phyloP scores from a whole-genome alignment of 192 early-diverging fungal genomes.

The Piromyces finnis region DNA sequence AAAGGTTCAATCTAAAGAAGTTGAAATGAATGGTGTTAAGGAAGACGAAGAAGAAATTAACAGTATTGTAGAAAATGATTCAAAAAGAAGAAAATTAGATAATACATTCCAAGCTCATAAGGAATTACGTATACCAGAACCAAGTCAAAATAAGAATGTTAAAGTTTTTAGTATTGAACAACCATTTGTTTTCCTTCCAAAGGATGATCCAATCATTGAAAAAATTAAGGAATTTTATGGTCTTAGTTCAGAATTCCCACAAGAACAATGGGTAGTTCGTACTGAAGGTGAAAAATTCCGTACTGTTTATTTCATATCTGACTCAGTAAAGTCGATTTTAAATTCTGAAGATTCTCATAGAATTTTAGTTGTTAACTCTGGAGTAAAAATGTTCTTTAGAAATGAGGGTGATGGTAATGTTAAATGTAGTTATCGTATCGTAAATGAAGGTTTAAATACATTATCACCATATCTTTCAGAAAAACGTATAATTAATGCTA shows the following conservation, averaged over 20 bases:
- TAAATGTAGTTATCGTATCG: slow-evolving; percentile 16
- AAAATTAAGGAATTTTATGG: slow-evolving; percentile 51
- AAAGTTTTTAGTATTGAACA: slow-evolving; percentile 29
- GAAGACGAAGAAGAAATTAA: slow-evolving; percentile 4
- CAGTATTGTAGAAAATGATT: background rate
- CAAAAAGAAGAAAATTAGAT: slow-evolving; percentile 2
- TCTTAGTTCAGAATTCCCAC: slow-evolving; percentile 51
- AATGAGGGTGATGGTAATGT: slow-evolving; percentile 6
- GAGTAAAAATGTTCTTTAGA: slow-evolving; percentile 71
- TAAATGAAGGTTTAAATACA: slow-evolving; percentile 18
- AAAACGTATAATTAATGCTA: slow-evolving; percentile 16
- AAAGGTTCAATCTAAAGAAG: background rate
- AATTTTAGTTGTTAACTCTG: slow-evolving; percentile 71
- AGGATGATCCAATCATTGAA: slow-evolving; percentile 35
- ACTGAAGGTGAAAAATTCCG: slow-evolving; percentile 48
- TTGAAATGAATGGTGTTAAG: background rate
- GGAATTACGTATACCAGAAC: slow-evolving; percentile 5
- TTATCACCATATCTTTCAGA: slow-evolving; percentile 12
- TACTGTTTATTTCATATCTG: slow-evolving; percentile 70
- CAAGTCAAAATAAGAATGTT: slow-evolving; percentile 4
- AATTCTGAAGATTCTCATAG: slow-evolving; percentile 22
- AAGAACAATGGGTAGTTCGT: slow-evolving; percentile 72
- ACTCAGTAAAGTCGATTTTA: slow-evolving; percentile 59
- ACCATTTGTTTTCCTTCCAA: slow-evolving; percentile 68
- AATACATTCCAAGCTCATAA: slow-evolving; percentile 5